phyloP scores from a whole-genome alignment of 768 basidiomycete species.

The Serpula lacrymans region DNA sequence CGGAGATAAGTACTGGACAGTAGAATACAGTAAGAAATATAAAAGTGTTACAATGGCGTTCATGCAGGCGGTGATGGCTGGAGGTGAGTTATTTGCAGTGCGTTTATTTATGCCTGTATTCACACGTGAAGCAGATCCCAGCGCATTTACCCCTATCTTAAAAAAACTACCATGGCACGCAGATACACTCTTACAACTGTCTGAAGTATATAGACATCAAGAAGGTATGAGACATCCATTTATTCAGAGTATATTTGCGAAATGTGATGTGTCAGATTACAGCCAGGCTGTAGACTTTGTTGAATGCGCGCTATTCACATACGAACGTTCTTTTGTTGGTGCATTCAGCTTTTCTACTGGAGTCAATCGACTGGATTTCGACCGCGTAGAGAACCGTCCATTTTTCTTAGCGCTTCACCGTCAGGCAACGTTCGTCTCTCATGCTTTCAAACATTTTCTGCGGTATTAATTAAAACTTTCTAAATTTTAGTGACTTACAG shows the following conservation, averaged over 20 bases:
- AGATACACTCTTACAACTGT: conserved; percentile 84
- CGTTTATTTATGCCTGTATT: neutral
- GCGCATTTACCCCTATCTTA: conserved; percentile 74
- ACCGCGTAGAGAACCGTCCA: conserved; percentile 85
- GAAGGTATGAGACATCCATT: conserved; percentile 55
- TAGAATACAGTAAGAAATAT: conserved; percentile 83
- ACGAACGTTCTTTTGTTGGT: conserved; percentile 86
- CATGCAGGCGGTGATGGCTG: conserved; percentile 74
- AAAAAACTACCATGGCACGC: conserved; percentile 85
- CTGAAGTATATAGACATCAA: conserved; percentile 81
- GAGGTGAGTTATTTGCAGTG: conserved; percentile 66
- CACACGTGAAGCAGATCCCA: conserved; percentile 51
- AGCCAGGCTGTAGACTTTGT: conserved; percentile 82
- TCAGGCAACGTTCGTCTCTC: conserved; percentile 62
- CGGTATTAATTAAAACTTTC: neutral
- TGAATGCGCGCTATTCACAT: conserved; percentile 91
- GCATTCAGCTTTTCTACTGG: conserved; percentile 84
- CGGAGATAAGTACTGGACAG: conserved; percentile 85
- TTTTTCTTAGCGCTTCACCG: conserved; percentile 89
- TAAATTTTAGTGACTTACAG: conserved; percentile 62
- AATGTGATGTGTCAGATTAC: conserved; percentile 53
- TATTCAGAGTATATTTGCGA: neutral
- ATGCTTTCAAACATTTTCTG: neutral
- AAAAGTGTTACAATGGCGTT: conserved; percentile 79
- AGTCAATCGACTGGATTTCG: conserved; percentile 82